Percentiles rank a stretch among this genome's conserved stretches.
phyloP scores from a whole-genome alignment of 768 basidiomycete species.

The Mycena alexandri region DNA sequence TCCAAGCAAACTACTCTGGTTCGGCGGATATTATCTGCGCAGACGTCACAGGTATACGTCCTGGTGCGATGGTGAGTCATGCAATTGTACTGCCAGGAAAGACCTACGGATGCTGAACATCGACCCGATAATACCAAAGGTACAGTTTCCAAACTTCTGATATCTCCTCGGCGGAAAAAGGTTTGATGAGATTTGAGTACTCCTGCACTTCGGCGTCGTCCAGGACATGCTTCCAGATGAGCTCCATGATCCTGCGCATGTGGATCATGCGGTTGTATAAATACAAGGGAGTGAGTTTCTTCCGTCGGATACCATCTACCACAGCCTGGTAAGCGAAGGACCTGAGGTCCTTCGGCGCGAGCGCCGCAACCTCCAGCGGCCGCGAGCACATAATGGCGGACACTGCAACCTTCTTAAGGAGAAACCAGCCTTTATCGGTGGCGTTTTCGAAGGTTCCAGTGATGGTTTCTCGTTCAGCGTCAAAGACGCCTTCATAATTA shows the following conservation, averaged over 20 bases:
- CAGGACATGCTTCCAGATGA: not conserved
- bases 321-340: not conserved
- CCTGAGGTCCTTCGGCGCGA: too few species aligned
- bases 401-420: too few species aligned
- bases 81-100: not conserved
- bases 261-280: not conserved
- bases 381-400: too few species aligned
- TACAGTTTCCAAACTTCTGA: constrained; percentile 17
- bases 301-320: not conserved
- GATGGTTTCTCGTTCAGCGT: too few species aligned
- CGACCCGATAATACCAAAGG: constrained; percentile 15
- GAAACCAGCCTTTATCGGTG: too few species aligned
- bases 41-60: constrained; percentile 4
- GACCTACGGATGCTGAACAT: constrained; percentile 23
- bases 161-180: constrained; percentile 16
- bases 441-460: too few species aligned
- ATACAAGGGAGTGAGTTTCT: not conserved
- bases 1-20: constrained; percentile 28
- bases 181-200: constrained; percentile 10
- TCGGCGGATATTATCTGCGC: not conserved
- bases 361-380: too few species aligned
- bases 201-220: not conserved
- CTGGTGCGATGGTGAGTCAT: too few species aligned
- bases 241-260: not conserved
- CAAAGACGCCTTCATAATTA: too few species aligned